These are phyloP conservation scores for Auricularia sp. DNA, from an alignment of 768 basidiomycete species.

Conservation along the genomic window DNA sequence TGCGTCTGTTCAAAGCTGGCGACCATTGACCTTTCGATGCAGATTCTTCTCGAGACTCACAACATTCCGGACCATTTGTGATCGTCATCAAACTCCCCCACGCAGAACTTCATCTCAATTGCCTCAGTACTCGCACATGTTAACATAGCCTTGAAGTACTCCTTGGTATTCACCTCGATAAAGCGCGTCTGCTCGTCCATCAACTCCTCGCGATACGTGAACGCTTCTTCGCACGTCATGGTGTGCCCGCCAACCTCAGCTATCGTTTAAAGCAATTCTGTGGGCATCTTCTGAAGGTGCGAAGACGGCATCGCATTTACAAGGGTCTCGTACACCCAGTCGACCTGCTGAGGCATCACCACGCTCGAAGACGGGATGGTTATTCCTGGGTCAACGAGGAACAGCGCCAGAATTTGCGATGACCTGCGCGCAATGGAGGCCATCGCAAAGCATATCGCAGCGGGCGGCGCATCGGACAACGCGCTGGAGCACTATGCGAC, in stretches of 20 bases:
- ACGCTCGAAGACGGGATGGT: slow-evolving; percentile 31
- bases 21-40: too few relatives aligned
- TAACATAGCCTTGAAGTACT: slow-evolving; percentile 44
- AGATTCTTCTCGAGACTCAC: too few relatives aligned
- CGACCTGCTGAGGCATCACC: slow-evolving; percentile 42
- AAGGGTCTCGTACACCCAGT: slow-evolving; percentile 31
- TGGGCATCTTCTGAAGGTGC: slow-evolving; percentile 29
- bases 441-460: too few relatives aligned
- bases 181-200: slow-evolving; percentile 27
- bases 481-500: too few relatives aligned
- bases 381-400: slow-evolving; percentile 29
- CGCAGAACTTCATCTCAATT: too few relatives aligned
- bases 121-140: slow-evolving; percentile 26
- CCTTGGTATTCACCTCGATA: slow-evolving; percentile 30
- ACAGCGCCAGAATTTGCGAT: slow-evolving; percentile 34
- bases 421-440: slow-evolving; percentile 23
- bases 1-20: too few relatives aligned
- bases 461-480: too few relatives aligned
- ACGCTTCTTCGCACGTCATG: slow-evolving; percentile 31
- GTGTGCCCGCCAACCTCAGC: slow-evolving; percentile 29
- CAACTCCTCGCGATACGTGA: slow-evolving; percentile 23
- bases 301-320: slow-evolving; percentile 26
- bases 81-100: too few relatives aligned
- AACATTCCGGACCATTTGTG: too few relatives aligned
- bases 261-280: slow-evolving; percentile 37